Conservation (phyloP, 768 basidiomycete species). For the Tylopilus sp. region DNA sequence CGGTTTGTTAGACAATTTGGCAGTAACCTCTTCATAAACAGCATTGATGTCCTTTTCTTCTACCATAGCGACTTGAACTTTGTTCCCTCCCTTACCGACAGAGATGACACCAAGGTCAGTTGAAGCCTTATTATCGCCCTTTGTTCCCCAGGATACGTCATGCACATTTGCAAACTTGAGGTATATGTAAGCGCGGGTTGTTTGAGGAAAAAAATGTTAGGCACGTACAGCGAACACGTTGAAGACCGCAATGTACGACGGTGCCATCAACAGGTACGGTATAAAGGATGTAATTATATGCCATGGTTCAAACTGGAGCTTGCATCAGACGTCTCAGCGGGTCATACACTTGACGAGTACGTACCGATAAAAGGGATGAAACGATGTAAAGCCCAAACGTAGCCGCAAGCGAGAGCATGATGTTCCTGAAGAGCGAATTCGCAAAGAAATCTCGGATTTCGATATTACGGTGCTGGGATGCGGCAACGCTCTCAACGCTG, state of each 20-base stretch:
- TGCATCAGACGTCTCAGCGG: neutral
- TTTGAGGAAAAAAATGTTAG: neutral
- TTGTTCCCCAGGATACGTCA: constrained; percentile 95
- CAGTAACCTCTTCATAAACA: constrained; percentile 88
- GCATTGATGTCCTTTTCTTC: constrained; percentile 87
- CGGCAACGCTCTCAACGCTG: constrained; percentile 42
- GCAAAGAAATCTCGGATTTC: constrained; percentile 57
- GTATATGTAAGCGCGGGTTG: neutral
- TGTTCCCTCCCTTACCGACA: constrained; percentile 49
- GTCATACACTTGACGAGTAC: constrained; percentile 29
- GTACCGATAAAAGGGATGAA: constrained; percentile 78
- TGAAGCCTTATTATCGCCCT: constrained; percentile 84
- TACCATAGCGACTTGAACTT: constrained; percentile 81
- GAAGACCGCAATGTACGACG: constrained; percentile 90
- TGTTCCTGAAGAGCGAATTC: constrained; percentile 78
- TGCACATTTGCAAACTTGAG: constrained; percentile 54
- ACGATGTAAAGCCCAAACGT: constrained; percentile 88
- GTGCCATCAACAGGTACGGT: constrained; percentile 87
- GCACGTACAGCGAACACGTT: constrained; percentile 76
- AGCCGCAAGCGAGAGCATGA: constrained; percentile 82
- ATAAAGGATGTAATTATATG: constrained; percentile 97
- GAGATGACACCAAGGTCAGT: constrained; percentile 85
- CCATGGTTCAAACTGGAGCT: constrained; percentile 85
- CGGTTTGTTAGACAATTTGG: constrained; percentile 73
- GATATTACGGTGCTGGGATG: constrained; percentile 43